Conservation (phyloP, 352 stramenopile species). For the Thraustochytrium aureum region DNA sequence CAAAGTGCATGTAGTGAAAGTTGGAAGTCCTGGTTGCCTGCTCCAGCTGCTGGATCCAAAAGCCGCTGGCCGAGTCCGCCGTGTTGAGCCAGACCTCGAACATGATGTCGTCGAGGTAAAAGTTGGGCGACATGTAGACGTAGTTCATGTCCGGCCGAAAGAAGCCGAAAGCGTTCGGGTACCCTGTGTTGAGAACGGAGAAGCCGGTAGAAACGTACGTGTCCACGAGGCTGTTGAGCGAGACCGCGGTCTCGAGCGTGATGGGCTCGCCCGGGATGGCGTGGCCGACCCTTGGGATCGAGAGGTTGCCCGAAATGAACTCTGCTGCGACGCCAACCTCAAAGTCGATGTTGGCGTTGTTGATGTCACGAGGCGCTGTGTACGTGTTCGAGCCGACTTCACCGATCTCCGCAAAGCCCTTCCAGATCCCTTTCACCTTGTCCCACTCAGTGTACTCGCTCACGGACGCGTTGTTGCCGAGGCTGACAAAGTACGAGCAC, state of each 20-base stretch:
- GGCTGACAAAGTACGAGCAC: not conserved
- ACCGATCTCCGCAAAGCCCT: not conserved
- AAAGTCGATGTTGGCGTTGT: not conserved
- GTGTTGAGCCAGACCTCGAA: too few relatives aligned
- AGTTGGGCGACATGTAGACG: too few relatives aligned
- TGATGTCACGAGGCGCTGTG: not conserved
- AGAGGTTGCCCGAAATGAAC: not conserved
- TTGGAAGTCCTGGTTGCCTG: too few relatives aligned
- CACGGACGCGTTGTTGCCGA: not conserved
- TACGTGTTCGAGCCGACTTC: not conserved
- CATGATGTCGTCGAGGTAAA: too few relatives aligned
- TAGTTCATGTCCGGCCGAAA: not conserved
- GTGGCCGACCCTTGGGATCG: not conserved
- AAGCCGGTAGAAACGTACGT: slow-evolving; percentile 49
- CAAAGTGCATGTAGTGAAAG: too few relatives aligned
- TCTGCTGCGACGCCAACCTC: not conserved
- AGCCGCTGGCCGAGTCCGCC: too few relatives aligned
- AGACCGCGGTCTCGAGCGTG: too few relatives aligned
- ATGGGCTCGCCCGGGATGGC: too few relatives aligned
- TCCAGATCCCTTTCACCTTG: not conserved
- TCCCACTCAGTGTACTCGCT: not conserved
- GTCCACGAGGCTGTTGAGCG: too few relatives aligned
- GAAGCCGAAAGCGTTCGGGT: slow-evolving; percentile 36
- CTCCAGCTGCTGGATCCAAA: too few relatives aligned
- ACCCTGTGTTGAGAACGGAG: slow-evolving; percentile 13